Conservation (phyloP, 306 rosid genomes). For the Prunus davidiana region DNA sequence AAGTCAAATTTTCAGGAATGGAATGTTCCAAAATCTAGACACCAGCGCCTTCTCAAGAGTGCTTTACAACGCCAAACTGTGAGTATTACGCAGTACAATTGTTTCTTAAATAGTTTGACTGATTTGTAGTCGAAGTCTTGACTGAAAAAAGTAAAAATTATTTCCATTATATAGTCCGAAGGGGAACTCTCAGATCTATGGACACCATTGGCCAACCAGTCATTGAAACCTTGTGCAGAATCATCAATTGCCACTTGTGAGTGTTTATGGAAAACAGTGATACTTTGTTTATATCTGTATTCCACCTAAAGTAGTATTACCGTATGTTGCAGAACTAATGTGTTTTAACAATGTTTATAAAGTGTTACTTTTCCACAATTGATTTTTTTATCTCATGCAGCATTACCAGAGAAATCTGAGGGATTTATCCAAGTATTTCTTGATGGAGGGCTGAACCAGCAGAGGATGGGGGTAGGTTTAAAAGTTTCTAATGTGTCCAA, state of each 20-base stretch:
- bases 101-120: conserved; percentile 10
- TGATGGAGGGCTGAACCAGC: conserved; percentile 98
- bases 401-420: conserved; percentile 67
- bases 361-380: conserved; percentile 14
- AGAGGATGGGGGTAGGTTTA: conserved; percentile 95
- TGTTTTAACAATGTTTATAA: not conserved
- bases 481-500: not conserved
- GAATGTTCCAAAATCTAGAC: conserved; percentile 78
- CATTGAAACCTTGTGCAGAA: conserved; percentile 63
- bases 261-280: conserved; percentile 14
- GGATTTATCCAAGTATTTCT: conserved; percentile 93
- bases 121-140: not conserved
- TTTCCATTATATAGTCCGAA: conserved; percentile 47
- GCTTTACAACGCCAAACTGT: conserved; percentile 74
- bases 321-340: not conserved
- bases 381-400: conserved; percentile 42
- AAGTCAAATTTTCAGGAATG: conserved; percentile 52
- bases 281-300: not conserved
- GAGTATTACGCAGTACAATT: conserved; percentile 40
- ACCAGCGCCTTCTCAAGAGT: conserved; percentile 72
- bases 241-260: conserved; percentile 52
- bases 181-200: conserved; percentile 60
- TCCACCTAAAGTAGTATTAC: not conserved
- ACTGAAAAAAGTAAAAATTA: not conserved
- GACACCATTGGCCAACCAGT: conserved; percentile 64